These are phyloP conservation scores for Trichosporon ovoides DNA, from an alignment of 1,284 basidiomycete species.

Conservation along the genomic window DNA sequence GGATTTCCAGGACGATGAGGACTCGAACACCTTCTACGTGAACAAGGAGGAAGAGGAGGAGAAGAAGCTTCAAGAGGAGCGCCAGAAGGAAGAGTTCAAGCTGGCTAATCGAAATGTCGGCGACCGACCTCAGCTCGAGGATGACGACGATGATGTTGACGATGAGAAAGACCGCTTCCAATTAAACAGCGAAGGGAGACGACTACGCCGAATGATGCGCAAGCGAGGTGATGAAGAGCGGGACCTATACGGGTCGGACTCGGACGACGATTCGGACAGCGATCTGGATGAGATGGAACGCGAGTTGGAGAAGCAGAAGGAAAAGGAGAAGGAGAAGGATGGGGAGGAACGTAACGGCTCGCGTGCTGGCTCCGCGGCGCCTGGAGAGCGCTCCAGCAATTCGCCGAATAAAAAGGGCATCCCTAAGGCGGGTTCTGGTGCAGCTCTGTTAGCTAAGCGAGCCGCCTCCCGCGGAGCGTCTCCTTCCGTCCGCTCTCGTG, in stretches of 20 bases:
- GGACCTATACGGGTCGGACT: slow-evolving; percentile 17
- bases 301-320: slow-evolving; percentile 25
- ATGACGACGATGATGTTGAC: slow-evolving; percentile 27
- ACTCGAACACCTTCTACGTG: slow-evolving; percentile 42
- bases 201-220: slow-evolving; percentile 33
- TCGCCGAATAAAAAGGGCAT: not conserved
- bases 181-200: slow-evolving; percentile 36
- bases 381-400: not conserved
- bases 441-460: slow-evolving; percentile 38
- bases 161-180: slow-evolving; percentile 33
- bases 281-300: slow-evolving; percentile 22
- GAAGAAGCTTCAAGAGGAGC: slow-evolving; percentile 40
- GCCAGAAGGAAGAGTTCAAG: slow-evolving; percentile 39
- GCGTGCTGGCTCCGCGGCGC: slow-evolving; percentile 7
- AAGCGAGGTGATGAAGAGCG: slow-evolving; percentile 24
- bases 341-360: slow-evolving; percentile 22
- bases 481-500: slow-evolving; percentile 24
- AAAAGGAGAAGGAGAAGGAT: slow-evolving; percentile 28
- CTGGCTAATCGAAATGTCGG: slow-evolving; percentile 43
- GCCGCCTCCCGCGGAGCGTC: slow-evolving; percentile 34
- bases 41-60: slow-evolving; percentile 43
- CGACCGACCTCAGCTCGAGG: slow-evolving; percentile 39
- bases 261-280: slow-evolving; percentile 20
- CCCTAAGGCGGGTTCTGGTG: slow-evolving; percentile 21
- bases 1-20: slow-evolving; percentile 47